Evolutionary conservation across 2,329 filamentous ascomycete species (phyloP).

Genomic region (Neopestalotiopsis clavispora): DNA sequence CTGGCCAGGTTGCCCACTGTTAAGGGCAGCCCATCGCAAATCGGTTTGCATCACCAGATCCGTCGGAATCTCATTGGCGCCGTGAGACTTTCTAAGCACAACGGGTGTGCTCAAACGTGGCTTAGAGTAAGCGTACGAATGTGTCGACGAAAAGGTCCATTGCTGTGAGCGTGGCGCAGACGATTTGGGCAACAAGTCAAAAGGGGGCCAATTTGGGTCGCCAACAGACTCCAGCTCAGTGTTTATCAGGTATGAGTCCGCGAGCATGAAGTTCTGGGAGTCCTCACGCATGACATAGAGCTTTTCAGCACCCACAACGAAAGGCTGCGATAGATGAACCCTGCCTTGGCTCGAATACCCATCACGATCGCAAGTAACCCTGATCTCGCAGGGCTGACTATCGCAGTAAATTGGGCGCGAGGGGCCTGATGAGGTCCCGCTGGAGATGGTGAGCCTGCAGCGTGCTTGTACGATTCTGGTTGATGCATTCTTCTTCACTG

Average conservation of each 20-base stretch:
- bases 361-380: slow-evolving; percentile 52
- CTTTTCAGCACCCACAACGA: slow-evolving; percentile 57
- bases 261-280: slow-evolving; percentile 51
- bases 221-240: slow-evolving; percentile 59
- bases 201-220: slow-evolving; percentile 57
- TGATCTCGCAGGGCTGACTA: slow-evolving; percentile 59
- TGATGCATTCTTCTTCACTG: slow-evolving; percentile 39
- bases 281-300: slow-evolving; percentile 55
- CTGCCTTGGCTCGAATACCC: slow-evolving; percentile 52
- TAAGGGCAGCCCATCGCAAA: slow-evolving; percentile 35
- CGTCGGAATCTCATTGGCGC: slow-evolving; percentile 26
- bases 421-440: slow-evolving; percentile 36
- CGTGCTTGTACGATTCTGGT: slow-evolving; percentile 42
- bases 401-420: slow-evolving; percentile 55
- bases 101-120: slow-evolving; percentile 31
- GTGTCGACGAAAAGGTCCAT: slow-evolving; percentile 33
- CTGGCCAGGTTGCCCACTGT: slow-evolving; percentile 23
- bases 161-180: slow-evolving; percentile 31
- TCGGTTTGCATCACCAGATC: slow-evolving; percentile 36
- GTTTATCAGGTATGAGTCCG: slow-evolving; percentile 53
- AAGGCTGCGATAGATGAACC: slow-evolving; percentile 53
- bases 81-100: slow-evolving; percentile 30
- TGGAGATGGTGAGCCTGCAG: slow-evolving; percentile 49
- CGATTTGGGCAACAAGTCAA: slow-evolving; percentile 41
- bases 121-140: slow-evolving; percentile 35